phyloP scores from a whole-genome alignment of 345 rosid genomes.

The Microcos paniculata region DNA sequence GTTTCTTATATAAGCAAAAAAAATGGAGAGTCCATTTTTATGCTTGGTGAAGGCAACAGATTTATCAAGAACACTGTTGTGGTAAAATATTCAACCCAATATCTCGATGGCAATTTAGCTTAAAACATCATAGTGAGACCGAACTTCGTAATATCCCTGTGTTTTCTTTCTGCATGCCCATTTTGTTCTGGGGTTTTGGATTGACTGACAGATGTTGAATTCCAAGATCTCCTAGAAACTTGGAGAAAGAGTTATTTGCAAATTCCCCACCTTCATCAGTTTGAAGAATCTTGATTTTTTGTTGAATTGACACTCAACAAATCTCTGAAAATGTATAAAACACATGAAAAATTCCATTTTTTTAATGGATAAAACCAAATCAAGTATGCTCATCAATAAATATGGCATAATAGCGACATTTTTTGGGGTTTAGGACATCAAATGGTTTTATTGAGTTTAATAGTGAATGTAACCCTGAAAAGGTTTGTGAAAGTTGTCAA shows the following conservation, averaged over 20 bases:
- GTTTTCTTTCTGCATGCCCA: neutral
- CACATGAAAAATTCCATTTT: neutral
- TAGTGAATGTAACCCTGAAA: neutral
- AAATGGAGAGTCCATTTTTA: too few relatives aligned
- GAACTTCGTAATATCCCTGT: neutral
- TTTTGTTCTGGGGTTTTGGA: neutral
- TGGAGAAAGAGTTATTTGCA: neutral
- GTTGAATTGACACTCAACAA: neutral
- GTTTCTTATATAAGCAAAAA: too few relatives aligned
- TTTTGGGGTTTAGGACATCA: too few relatives aligned
- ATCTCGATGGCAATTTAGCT: neutral
- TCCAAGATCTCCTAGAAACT: neutral
- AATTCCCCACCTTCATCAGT: neutral
- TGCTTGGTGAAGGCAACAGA: too few relatives aligned
- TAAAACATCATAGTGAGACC: neutral
- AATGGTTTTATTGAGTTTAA: neutral
- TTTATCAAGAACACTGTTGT: neutral
- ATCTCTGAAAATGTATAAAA: neutral
- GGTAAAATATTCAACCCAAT: neutral
- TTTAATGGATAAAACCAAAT: neutral
- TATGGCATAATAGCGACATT: neutral
- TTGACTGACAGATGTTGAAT: neutral
- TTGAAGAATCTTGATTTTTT: neutral
- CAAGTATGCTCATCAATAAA: slow-evolving; percentile 2
- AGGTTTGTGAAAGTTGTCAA: too few relatives aligned